A percentile compares a stretch with the other conserved stretches of the same genome.
Conservation (phyloP, 2,329 filamentous ascomycete species). For the Colletotrichum simmondsii region DNA sequence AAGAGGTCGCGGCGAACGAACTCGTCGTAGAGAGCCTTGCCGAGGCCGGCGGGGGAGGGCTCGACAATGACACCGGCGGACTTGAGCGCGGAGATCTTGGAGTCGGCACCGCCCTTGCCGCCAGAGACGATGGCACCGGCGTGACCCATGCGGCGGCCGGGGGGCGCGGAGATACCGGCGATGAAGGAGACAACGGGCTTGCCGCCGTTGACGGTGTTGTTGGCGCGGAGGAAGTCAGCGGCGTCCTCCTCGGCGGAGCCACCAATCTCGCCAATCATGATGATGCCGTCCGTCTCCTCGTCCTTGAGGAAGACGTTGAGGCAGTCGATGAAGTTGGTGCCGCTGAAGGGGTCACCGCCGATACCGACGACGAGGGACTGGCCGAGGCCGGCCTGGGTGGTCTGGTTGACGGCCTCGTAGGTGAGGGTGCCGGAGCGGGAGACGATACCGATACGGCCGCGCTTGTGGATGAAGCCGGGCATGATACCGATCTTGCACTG, state of each 20-base stretch:
- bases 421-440: slow-evolving; percentile 97
- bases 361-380: slow-evolving; percentile 99
- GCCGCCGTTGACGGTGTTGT: slow-evolving; percentile 85
- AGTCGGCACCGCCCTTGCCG: slow-evolving; percentile 97
- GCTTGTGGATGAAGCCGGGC: slow-evolving; percentile 99
- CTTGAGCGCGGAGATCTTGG: slow-evolving; percentile 96
- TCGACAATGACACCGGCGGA: slow-evolving; percentile 95
- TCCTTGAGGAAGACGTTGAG: slow-evolving; percentile 96
- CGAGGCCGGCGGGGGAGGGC: slow-evolving; percentile 89
- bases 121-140: slow-evolving; percentile 97
- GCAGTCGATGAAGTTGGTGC: slow-evolving; percentile 99
- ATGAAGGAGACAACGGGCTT: slow-evolving; percentile 99
- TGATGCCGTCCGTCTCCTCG: slow-evolving; percentile 96
- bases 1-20: slow-evolving; percentile 97
- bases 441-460: slow-evolving; percentile 97
- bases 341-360: slow-evolving; percentile 97
- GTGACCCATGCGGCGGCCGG: slow-evolving; percentile 97
- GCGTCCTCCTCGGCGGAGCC: slow-evolving; percentile 98
- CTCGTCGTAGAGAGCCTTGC: slow-evolving; percentile 93
- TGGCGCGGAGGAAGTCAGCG: slow-evolving; percentile 91
- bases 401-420: slow-evolving; percentile 99
- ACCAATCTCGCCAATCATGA: slow-evolving; percentile 99
- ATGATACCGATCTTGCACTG: slow-evolving; percentile 99
- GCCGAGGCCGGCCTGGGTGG: slow-evolving; percentile 93
- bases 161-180: slow-evolving; percentile 96